phyloP scores from a whole-genome alignment of 768 basidiomycete genomes.

The Pisolithus sp. region DNA sequence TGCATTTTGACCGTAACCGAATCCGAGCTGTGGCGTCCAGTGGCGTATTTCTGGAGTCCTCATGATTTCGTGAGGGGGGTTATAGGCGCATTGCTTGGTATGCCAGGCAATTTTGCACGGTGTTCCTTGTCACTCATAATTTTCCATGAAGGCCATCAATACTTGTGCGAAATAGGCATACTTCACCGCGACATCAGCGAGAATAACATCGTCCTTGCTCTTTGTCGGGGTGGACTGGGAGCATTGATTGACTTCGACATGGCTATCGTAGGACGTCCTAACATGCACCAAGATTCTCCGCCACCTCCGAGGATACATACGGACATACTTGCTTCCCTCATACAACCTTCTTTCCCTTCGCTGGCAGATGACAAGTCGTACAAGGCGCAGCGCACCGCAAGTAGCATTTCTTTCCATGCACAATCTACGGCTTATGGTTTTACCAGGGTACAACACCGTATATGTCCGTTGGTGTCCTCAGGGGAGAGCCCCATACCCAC shows the following conservation, averaged over 20 bases:
- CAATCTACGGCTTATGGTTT: neutral
- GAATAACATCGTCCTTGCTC: constrained; percentile 28
- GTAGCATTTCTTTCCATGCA: neutral
- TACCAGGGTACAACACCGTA: constrained; percentile 7
- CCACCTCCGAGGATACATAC: neutral
- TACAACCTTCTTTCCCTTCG: neutral
- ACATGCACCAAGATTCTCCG: neutral
- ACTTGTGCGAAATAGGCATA: constrained; percentile 13
- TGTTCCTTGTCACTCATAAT: neutral
- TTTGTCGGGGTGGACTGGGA: constrained; percentile 2
- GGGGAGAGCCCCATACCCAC: neutral
- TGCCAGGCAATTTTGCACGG: neutral
- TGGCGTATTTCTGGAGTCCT: constrained; percentile 11
- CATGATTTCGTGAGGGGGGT: constrained; percentile 15
- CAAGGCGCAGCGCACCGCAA: constrained; percentile 2
- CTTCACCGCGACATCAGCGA: constrained; percentile 30
- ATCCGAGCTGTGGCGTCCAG: constrained; percentile 6
- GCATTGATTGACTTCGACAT: constrained; percentile 18
- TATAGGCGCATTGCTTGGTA: constrained; percentile 11
- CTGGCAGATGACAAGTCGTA: no score
- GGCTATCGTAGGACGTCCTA: neutral
- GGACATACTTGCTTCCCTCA: no score
- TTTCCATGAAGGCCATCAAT: constrained; percentile 12
- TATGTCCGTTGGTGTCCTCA: constrained; percentile 7
- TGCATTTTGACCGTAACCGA: neutral